Evolutionary conservation across 1,284 basidiomycete genomes (phyloP).

Genomic region (Moesziomyces antarcticus): DNA sequence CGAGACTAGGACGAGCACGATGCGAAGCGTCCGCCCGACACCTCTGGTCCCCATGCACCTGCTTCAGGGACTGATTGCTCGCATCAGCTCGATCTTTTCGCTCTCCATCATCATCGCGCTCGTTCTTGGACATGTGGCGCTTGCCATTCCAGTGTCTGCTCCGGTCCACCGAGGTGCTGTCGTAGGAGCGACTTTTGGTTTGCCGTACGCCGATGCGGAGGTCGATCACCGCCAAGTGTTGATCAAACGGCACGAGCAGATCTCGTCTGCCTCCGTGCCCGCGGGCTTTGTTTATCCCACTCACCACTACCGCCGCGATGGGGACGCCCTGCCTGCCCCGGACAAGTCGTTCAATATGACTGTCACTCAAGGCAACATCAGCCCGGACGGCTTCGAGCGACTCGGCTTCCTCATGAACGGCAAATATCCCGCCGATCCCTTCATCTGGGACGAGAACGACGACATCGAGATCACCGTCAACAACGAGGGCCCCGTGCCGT

Average conservation of each 20-base stretch:
- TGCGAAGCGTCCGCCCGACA: neutral
- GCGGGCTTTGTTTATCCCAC: constrained; percentile 37
- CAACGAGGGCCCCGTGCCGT: constrained; percentile 43
- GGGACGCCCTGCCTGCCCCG: constrained; percentile 31
- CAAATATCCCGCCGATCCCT: constrained; percentile 38
- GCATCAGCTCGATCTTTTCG: neutral
- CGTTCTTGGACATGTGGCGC: neutral
- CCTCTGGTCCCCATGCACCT: neutral
- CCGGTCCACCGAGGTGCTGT: neutral
- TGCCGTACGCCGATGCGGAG: neutral
- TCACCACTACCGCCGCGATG: constrained; percentile 37
- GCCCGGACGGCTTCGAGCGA: constrained; percentile 43
- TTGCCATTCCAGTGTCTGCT: constrained; percentile 10
- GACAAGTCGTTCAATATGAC: constrained; percentile 40
- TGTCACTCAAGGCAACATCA: constrained; percentile 37
- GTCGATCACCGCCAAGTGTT: constrained; percentile 22
- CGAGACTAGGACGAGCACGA: neutral
- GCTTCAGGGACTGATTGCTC: neutral
- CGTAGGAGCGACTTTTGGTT: too few species aligned
- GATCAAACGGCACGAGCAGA: constrained; percentile 27
- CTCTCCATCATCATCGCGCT: constrained; percentile 4
- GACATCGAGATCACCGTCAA: constrained; percentile 44
- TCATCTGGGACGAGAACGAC: constrained; percentile 55
- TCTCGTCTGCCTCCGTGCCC: constrained; percentile 27
- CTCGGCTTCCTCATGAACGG: constrained; percentile 52